A percentile compares a stretch with the other conserved stretches of the same genome.
These are phyloP conservation scores for Entomophthora muscae DNA, from an alignment of 371 early-diverging fungal species.

Conservation along the genomic window DNA sequence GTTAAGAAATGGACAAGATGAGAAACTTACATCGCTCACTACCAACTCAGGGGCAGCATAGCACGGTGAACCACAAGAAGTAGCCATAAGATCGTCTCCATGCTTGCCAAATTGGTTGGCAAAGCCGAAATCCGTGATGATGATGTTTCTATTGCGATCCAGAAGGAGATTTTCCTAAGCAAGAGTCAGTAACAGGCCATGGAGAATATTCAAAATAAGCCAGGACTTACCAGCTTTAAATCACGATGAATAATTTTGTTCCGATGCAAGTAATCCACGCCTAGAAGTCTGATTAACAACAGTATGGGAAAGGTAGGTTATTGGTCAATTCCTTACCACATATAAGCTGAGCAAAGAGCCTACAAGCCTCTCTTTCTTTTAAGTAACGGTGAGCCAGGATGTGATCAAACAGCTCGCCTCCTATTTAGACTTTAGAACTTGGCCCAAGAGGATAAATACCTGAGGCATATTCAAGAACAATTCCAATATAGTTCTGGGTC, in stretches of 20 bases:
- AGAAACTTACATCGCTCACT: conserved; percentile 40
- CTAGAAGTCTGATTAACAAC: conserved; percentile 16
- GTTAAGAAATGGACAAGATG: neutral
- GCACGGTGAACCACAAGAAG: conserved; percentile 92
- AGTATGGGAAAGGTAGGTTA: no score
- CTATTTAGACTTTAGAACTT: conserved; percentile 14
- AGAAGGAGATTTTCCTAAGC: conserved; percentile 73
- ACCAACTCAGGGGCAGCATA: conserved; percentile 97
- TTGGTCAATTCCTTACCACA: no score
- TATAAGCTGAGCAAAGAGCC: conserved; percentile 89
- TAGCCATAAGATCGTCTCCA: conserved; percentile 56
- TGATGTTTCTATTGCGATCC: conserved; percentile 67
- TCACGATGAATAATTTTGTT: conserved; percentile 90
- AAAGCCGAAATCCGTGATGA: conserved; percentile 98
- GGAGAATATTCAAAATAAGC: neutral
- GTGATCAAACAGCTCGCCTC: conserved; percentile 93
- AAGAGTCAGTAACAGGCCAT: neutral
- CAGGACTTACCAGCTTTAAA: conserved; percentile 65
- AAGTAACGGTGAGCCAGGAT: conserved; percentile 86
- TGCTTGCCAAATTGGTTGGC: conserved; percentile 73
- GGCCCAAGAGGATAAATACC: conserved; percentile 19
- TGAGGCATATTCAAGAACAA: conserved; percentile 89
- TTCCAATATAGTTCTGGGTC: conserved; percentile 85
- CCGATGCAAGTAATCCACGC: conserved; percentile 73
- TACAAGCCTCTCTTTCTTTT: conserved; percentile 75